phyloP scores from a whole-genome alignment of 306 rosid genomes.

The Citrullus amarus region DNA sequence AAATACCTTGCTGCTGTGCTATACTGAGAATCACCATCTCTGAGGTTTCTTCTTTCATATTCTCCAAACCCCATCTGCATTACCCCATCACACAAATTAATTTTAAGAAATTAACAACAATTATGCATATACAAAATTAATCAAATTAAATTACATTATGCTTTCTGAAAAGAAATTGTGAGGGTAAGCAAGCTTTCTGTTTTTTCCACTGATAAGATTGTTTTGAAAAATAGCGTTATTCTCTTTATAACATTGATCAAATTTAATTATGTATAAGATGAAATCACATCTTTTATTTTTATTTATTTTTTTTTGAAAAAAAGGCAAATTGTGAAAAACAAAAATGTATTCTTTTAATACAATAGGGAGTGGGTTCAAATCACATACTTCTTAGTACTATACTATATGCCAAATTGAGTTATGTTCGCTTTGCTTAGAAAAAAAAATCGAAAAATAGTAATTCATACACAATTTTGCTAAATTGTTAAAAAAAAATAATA shows the following conservation, averaged over 20 bases:
- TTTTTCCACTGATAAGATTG: background rate
- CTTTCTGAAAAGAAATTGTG: no score
- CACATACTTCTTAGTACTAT: no score
- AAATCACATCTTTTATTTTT: background rate
- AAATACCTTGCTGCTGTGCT: constrained; percentile 50
- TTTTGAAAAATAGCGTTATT: background rate
- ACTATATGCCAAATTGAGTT: no score
- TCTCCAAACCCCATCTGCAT: constrained; percentile 72
- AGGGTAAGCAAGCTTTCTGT: background rate
- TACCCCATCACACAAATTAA: background rate
- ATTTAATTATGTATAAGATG: background rate
- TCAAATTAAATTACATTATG: background rate
- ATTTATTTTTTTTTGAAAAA: no score
- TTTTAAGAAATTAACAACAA: background rate
- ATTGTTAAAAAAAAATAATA: background rate
- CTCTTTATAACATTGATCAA: background rate
- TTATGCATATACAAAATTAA: background rate
- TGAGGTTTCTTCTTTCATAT: constrained; percentile 53
- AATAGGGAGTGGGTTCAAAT: no score
- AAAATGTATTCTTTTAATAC: no score
- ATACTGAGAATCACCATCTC: constrained; percentile 61
- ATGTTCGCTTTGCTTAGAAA: no score
- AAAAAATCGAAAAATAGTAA: background rate
- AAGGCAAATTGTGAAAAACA: no score
- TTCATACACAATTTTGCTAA: background rate